Percentiles rank a stretch among this genome's conserved stretches.
Conservation (phyloP, 2,329 filamentous ascomycete species). For the Calycina herbarum region DNA sequence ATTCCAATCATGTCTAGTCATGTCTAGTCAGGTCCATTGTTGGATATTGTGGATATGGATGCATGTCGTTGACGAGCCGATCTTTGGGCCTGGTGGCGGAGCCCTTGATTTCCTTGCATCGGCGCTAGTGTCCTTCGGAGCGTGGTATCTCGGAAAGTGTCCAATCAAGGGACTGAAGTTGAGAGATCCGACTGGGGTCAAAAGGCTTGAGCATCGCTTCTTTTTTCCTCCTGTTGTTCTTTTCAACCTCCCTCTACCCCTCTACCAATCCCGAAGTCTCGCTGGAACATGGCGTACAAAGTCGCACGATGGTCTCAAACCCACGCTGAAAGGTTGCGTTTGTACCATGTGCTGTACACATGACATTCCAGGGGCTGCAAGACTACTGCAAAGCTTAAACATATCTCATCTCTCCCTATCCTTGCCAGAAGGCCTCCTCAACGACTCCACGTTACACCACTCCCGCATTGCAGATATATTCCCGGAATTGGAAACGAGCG, state of each 20-base stretch:
- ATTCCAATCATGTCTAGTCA: not conserved
- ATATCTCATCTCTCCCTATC: not conserved
- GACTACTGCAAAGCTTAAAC: not conserved
- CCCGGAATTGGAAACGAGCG: not conserved
- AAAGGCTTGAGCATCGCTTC: not conserved
- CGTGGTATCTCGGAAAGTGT: not conserved
- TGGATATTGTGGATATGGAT: not conserved
- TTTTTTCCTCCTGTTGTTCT: not conserved
- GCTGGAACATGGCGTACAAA: not conserved
- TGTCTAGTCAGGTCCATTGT: slow-evolving; percentile 4
- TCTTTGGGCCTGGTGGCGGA: slow-evolving; percentile 1
- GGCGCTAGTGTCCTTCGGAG: not conserved
- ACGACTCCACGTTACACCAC: slow-evolving; percentile 5
- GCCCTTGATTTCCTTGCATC: not conserved
- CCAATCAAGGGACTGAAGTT: not conserved
- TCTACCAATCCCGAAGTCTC: not conserved
- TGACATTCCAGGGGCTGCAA: not conserved
- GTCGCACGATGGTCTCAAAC: not conserved
- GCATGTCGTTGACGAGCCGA: slow-evolving; percentile 5
- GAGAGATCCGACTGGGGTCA: not conserved
- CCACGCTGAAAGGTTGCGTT: not conserved
- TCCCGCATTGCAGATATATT: not conserved
- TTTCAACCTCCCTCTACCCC: not conserved
- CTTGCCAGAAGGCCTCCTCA: not conserved
- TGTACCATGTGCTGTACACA: not conserved